These are phyloP conservation scores for Entophlyctis helioformis DNA, from an alignment of 192 early-diverging fungal species.

Conservation along the genomic window DNA sequence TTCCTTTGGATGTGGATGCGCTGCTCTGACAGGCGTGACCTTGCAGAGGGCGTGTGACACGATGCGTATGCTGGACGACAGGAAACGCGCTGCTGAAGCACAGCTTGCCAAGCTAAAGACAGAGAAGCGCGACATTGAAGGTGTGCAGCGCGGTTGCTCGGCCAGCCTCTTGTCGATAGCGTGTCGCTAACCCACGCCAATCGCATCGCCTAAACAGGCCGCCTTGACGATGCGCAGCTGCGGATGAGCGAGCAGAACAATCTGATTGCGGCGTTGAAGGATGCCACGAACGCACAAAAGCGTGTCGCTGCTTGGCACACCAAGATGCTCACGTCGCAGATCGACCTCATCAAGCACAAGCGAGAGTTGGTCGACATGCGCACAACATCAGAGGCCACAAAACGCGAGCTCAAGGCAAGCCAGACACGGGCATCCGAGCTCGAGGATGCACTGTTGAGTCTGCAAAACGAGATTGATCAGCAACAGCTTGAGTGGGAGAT, in stretches of 20 bases:
- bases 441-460: not conserved
- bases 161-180: too few species aligned
- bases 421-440: too few species aligned
- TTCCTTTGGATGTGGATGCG: too few species aligned
- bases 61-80: constrained; percentile 6
- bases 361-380: constrained; percentile 19
- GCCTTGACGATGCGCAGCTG: constrained; percentile 15
- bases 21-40: too few species aligned
- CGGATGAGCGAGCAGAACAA: constrained; percentile 11
- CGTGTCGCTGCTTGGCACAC: constrained; percentile 33
- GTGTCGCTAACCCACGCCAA: constrained; percentile 1
- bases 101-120: too few species aligned
- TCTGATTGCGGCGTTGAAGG: constrained; percentile 22
- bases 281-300: constrained; percentile 6
- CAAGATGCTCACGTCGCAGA: constrained; percentile 23
- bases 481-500: constrained; percentile 34
- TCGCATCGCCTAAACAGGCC: constrained; percentile 10
- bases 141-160: too few species aligned
- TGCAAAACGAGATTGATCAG: constrained; percentile 16
- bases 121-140: too few species aligned
- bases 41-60: too few species aligned
- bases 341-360: constrained; percentile 19
- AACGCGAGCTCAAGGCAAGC: constrained; percentile 14
- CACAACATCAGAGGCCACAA: constrained; percentile 9
- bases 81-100: constrained; percentile 1